Evolutionary conservation across 2,329 filamentous ascomycete species (phyloP).

Genomic region (Diplocarpon mali): DNA sequence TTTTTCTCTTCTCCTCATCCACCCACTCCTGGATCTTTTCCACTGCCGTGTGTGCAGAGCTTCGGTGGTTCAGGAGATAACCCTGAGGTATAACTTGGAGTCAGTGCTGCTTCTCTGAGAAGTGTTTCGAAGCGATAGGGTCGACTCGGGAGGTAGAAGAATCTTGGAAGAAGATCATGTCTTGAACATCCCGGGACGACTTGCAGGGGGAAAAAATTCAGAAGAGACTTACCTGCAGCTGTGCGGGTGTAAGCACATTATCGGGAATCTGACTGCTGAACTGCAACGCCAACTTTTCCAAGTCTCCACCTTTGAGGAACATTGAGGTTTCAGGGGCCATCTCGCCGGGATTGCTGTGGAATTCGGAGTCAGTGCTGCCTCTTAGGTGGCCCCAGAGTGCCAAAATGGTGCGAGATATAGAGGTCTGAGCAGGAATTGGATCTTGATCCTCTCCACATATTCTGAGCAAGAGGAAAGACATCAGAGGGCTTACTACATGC

Average conservation of each 20-base stretch:
- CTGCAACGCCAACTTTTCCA: slow-evolving; percentile 37
- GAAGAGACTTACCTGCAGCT: slow-evolving; percentile 26
- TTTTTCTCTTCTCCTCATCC: slow-evolving; percentile 65
- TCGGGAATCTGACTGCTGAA: slow-evolving; percentile 44
- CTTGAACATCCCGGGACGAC: no score
- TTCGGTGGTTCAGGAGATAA: slow-evolving; percentile 30
- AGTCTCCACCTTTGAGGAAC: slow-evolving; percentile 20
- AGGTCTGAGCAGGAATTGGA: slow-evolving; percentile 9
- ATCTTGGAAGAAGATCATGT: no score
- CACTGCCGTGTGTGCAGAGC: slow-evolving; percentile 67
- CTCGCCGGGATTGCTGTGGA: neutral
- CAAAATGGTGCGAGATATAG: slow-evolving; percentile 16
- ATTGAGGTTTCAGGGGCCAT: neutral
- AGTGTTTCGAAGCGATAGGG: no score
- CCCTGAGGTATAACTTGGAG: slow-evolving; percentile 25
- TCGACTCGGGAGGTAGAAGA: no score
- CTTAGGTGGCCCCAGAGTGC: no score
- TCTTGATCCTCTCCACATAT: no score
- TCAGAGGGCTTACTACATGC: slow-evolving; percentile 30
- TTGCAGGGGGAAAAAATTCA: no score
- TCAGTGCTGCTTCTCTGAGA: no score
- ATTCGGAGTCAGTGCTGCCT: no score
- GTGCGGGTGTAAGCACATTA: slow-evolving; percentile 36
- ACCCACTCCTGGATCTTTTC: slow-evolving; percentile 81
- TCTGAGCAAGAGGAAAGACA: no score